Evolutionary conservation across 768 basidiomycete species (phyloP).

Genomic region (Rhizopogon rudus): DNA sequence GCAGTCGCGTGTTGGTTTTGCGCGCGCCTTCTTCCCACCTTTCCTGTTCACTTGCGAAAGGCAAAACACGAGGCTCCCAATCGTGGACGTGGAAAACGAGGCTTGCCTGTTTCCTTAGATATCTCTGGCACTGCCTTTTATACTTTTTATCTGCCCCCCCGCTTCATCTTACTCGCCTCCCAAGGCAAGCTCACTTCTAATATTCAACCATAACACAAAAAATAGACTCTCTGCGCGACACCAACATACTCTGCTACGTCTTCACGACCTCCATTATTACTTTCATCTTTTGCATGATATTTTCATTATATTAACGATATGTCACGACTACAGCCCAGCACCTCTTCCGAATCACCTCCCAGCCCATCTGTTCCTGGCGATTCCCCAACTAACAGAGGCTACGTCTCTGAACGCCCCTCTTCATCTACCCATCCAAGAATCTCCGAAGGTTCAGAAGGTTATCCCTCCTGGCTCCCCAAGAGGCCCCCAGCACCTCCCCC

Average conservation of each 20-base stretch:
- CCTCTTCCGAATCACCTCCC: conserved; percentile 24
- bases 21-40: conserved; percentile 19
- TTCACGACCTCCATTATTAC: conserved; percentile 24
- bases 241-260: conserved; percentile 19
- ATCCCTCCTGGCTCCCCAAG: conserved; percentile 81
- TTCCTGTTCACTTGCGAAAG: conserved; percentile 33
- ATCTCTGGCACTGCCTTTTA: not conserved
- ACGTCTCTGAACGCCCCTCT: conserved; percentile 29
- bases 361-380: conserved; percentile 19
- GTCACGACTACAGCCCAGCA: conserved; percentile 30
- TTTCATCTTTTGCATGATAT: conserved; percentile 25
- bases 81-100: conserved; percentile 39
- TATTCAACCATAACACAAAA: conserved; percentile 17
- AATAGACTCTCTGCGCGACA: conserved; percentile 29
- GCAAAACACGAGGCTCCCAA: conserved; percentile 45
- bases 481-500: conserved; percentile 61
- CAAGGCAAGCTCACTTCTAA: conserved; percentile 10
- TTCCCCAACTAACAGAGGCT: conserved; percentile 22
- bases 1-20: conserved; percentile 23
- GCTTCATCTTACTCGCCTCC: conserved; percentile 15
- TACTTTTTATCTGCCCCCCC: conserved; percentile 16
- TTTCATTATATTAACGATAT: conserved; percentile 29
- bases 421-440: conserved; percentile 28
- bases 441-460: conserved; percentile 55
- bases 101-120: conserved; percentile 28